Conservation (phyloP, 116 monocot genomes). For the Trichopus zeylanicus region DNA sequence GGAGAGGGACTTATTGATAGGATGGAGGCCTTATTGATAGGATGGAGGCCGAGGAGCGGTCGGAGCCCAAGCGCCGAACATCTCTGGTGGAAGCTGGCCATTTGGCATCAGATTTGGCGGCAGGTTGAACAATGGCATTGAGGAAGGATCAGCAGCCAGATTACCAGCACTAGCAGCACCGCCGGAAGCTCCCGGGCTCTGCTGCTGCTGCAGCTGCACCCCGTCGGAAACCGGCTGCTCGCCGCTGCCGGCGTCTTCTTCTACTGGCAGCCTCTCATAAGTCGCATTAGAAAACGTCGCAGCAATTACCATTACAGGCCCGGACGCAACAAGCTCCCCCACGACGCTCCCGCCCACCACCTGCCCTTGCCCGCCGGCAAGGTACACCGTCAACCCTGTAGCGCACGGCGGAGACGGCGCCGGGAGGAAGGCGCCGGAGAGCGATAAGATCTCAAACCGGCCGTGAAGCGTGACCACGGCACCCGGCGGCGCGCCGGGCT, state of each 20-base stretch:
- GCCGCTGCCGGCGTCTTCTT: slow-evolving; percentile 18
- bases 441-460: slow-evolving; percentile 77
- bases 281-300: slow-evolving; percentile 64
- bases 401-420: slow-evolving; percentile 53
- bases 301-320: slow-evolving; percentile 67
- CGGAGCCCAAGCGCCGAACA: slow-evolving; percentile 30
- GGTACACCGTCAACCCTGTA: slow-evolving; percentile 52
- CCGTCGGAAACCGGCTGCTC: background rate
- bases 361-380: slow-evolving; percentile 80
- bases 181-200: background rate
- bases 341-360: slow-evolving; percentile 72
- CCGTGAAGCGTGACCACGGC: slow-evolving; percentile 53
- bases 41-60: slow-evolving; percentile 9
- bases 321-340: slow-evolving; percentile 56
- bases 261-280: slow-evolving; percentile 56
- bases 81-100: slow-evolving; percentile 32
- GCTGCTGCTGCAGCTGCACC: slow-evolving; percentile 1
- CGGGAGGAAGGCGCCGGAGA: slow-evolving; percentile 73
- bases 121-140: slow-evolving; percentile 27
- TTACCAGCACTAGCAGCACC: slow-evolving; percentile 6
- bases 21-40: slow-evolving; percentile 10
- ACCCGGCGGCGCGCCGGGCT: slow-evolving; percentile 32
- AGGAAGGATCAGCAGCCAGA: slow-evolving; percentile 5
- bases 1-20: too few species aligned
- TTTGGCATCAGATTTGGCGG: slow-evolving; percentile 38